These are phyloP conservation scores for Phytophthora chlamydospora DNA, from an alignment of 352 stramenopile species.

Conservation along the genomic window DNA sequence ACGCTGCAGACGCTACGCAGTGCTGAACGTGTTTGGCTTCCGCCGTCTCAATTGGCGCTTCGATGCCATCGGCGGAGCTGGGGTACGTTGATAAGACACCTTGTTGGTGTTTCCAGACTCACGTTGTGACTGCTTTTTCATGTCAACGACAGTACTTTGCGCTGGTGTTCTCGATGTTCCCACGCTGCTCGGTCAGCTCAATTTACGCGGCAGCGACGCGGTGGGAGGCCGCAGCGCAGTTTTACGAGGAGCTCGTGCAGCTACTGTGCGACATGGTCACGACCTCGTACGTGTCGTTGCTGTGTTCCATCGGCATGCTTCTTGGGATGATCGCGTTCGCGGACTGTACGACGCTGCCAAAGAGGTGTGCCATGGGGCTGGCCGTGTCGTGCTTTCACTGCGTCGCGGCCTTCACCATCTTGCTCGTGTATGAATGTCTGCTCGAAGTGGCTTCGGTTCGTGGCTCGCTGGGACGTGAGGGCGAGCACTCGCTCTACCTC, in stretches of 20 bases:
- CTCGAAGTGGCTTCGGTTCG: constrained; percentile 75
- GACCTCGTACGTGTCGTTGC: constrained; percentile 76
- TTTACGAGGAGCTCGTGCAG: constrained; percentile 57
- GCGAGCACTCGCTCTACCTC: constrained; percentile 74
- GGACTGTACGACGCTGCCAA: constrained; percentile 71
- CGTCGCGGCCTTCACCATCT: constrained; percentile 69
- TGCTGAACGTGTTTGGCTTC: constrained; percentile 90
- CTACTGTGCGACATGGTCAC: constrained; percentile 77
- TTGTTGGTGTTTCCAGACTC: background rate
- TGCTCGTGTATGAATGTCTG: constrained; percentile 83
- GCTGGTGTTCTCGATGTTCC: constrained; percentile 93
- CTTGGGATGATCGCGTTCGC: constrained; percentile 68
- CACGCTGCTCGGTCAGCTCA: constrained; percentile 81
- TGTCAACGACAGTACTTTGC: constrained; percentile 77
- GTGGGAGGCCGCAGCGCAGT: constrained; percentile 44
- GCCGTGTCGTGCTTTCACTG: constrained; percentile 63
- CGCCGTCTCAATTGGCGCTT: constrained; percentile 94
- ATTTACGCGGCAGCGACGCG: constrained; percentile 71
- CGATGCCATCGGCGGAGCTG: constrained; percentile 90
- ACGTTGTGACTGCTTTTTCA: constrained; percentile 6
- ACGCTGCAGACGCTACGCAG: constrained; percentile 65
- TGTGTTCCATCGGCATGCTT: constrained; percentile 64
- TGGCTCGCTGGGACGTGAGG: constrained; percentile 66
- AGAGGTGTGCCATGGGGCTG: constrained; percentile 59
- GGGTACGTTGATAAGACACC: constrained; percentile 43